These are phyloP conservation scores for Pseudonectria foliicola DNA, from an alignment of 2,329 filamentous ascomycete species.

Conservation along the genomic window DNA sequence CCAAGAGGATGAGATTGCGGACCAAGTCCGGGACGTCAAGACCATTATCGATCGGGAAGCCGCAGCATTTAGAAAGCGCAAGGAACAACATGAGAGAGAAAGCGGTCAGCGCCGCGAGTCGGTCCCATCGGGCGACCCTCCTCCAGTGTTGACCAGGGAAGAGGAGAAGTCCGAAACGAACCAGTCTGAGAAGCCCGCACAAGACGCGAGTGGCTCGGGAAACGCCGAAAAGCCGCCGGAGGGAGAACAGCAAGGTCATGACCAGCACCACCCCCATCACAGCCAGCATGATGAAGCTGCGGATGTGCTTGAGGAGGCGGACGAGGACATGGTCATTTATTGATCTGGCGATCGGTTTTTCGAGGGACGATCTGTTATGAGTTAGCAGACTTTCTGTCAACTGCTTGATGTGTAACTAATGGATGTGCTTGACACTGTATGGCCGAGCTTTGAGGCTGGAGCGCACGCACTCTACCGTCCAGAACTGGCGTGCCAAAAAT, in stretches of 20 bases:
- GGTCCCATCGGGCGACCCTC: constrained; percentile 7
- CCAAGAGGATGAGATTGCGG: constrained; percentile 64
- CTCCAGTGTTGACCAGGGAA: constrained; percentile 10
- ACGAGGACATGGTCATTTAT: constrained; percentile 89
- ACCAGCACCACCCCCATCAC: constrained; percentile 24
- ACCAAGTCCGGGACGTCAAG: constrained; percentile 62
- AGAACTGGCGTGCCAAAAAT: no score
- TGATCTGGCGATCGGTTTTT: constrained; percentile 36
- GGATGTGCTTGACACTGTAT: no score
- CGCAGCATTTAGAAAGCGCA: constrained; percentile 51
- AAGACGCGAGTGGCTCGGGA: constrained; percentile 5
- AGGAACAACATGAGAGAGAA: constrained; percentile 29
- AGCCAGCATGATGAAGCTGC: constrained; percentile 61
- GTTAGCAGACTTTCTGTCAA: no score
- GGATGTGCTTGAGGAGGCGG: constrained; percentile 74
- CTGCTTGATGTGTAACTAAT: no score
- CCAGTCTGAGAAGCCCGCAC: constrained; percentile 3
- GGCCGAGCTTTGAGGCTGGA: no score
- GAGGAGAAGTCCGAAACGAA: constrained; percentile 3
- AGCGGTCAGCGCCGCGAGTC: constrained; percentile 10
- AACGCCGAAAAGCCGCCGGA: constrained; percentile 5
- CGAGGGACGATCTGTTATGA: no score
- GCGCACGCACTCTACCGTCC: no score
- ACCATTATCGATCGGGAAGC: constrained; percentile 57
- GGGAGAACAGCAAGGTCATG: constrained; percentile 6